Conservation (phyloP, 2,329 filamentous ascomycete species). For the Alternaria ethzedia region DNA sequence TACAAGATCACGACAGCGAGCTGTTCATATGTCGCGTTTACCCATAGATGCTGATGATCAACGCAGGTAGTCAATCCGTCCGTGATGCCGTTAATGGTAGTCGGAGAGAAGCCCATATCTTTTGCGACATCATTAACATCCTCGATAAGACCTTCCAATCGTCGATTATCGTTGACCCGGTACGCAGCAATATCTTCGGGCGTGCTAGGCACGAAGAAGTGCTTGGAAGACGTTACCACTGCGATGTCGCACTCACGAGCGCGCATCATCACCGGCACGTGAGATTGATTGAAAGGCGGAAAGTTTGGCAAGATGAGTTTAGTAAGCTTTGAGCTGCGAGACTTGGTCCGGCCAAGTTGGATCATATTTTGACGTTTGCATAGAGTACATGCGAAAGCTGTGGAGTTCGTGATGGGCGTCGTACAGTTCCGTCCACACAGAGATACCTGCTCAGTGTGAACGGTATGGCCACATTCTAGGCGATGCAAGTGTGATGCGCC, state of each 20-base stretch:
- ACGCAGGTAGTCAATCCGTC: background rate
- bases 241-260: background rate
- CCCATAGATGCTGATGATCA: background rate
- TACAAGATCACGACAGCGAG: background rate
- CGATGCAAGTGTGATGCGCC: background rate
- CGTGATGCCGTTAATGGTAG: background rate
- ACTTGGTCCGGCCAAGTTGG: background rate
- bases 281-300: background rate
- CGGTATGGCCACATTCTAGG: background rate
- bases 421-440: background rate
- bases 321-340: background rate
- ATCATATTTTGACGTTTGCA: background rate
- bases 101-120: background rate
- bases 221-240: background rate
- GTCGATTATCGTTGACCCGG: background rate
- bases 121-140: background rate
- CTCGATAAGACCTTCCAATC: background rate
- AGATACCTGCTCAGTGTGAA: background rate
- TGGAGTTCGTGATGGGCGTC: background rate
- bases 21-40: background rate
- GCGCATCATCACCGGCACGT: background rate
- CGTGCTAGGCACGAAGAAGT: background rate
- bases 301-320: background rate
- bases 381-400: background rate
- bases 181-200: background rate